Percentiles rank a stretch among this genome's conserved stretches.
These are phyloP conservation scores for Coniochaeta sp. DNA, from an alignment of 2,329 filamentous ascomycete genomes.

Conservation along the genomic window DNA sequence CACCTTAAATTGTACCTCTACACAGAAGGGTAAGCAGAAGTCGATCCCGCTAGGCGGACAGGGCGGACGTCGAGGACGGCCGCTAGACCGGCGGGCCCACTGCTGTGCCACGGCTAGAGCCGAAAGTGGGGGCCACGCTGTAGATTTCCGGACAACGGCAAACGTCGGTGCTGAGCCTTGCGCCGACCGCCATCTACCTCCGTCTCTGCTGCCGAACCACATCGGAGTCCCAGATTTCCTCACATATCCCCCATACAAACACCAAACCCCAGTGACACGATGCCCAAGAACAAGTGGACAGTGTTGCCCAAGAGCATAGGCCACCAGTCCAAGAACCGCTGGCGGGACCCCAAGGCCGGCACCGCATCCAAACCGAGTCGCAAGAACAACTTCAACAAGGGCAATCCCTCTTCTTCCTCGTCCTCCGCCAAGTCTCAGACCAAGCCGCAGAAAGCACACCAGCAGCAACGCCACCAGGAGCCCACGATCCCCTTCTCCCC, in stretches of 20 bases:
- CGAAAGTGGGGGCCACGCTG: background rate
- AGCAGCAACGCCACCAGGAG: constrained; percentile 18
- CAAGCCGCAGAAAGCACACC: constrained; percentile 4
- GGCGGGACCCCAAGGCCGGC: background rate
- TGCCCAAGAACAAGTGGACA: background rate
- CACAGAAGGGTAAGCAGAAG: too few relatives aligned
- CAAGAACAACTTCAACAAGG: background rate
- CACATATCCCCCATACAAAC: background rate
- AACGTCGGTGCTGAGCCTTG: background rate
- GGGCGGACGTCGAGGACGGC: background rate
- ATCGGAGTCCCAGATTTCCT: background rate
- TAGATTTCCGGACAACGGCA: background rate
- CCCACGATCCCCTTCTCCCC: constrained; percentile 61
- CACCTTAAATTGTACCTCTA: too few relatives aligned
- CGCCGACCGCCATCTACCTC: background rate
- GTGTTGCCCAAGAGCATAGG: background rate
- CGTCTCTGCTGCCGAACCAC: background rate
- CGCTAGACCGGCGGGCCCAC: background rate
- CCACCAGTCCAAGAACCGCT: background rate
- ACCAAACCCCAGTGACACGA: background rate
- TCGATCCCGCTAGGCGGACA: background rate
- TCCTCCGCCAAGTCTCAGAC: background rate
- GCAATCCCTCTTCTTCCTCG: background rate
- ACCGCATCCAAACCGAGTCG: background rate
- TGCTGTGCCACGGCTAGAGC: background rate